Conservation (phyloP, 2,329 filamentous ascomycete species). For the Colletotrichum acutatum region DNA sequence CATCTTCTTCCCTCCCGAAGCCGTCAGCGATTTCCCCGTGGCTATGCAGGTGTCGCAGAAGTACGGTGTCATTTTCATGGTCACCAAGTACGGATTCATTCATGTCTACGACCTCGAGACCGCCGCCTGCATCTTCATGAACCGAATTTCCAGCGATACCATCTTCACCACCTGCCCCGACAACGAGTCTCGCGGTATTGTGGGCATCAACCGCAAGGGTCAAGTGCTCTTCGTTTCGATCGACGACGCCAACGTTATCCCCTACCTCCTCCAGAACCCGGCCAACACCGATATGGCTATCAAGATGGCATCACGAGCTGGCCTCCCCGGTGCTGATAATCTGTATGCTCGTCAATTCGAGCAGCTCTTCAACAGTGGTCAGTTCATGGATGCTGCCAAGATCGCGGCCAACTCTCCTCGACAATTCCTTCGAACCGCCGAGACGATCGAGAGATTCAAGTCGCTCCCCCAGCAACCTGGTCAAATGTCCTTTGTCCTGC, state of each 20-base stretch:
- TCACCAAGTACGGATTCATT: slow-evolving; percentile 99
- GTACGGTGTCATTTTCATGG: slow-evolving; percentile 96
- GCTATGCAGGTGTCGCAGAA: slow-evolving; percentile 97
- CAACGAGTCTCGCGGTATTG: slow-evolving; percentile 84
- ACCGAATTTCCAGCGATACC: slow-evolving; percentile 98
- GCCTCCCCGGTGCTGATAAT: slow-evolving; percentile 92
- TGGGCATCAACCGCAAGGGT: slow-evolving; percentile 97
- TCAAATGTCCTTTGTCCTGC: slow-evolving; percentile 92
- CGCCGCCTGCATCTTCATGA: slow-evolving; percentile 98
- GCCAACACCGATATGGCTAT: slow-evolving; percentile 94
- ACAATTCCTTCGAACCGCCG: slow-evolving; percentile 91
- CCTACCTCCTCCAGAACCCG: slow-evolving; percentile 95
- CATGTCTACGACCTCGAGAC: slow-evolving; percentile 98
- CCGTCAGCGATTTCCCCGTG: slow-evolving; percentile 96
- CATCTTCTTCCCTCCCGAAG: slow-evolving; percentile 96
- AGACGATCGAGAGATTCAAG: slow-evolving; percentile 98
- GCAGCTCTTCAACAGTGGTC: slow-evolving; percentile 81
- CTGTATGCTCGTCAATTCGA: slow-evolving; percentile 95
- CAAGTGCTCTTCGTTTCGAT: slow-evolving; percentile 95
- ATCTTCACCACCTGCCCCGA: slow-evolving; percentile 96
- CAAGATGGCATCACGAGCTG: slow-evolving; percentile 94
- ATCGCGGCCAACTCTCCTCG: slow-evolving; percentile 96
- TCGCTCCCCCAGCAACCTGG: slow-evolving; percentile 81
- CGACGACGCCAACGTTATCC: slow-evolving; percentile 90
- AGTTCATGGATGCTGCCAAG: slow-evolving; percentile 91